Evolutionary conservation across 2,329 filamentous ascomycete genomes (phyloP), one percentile per base, ranked within the genome.

Genomic region (Ploettnerulaceae sp.): DNA sequence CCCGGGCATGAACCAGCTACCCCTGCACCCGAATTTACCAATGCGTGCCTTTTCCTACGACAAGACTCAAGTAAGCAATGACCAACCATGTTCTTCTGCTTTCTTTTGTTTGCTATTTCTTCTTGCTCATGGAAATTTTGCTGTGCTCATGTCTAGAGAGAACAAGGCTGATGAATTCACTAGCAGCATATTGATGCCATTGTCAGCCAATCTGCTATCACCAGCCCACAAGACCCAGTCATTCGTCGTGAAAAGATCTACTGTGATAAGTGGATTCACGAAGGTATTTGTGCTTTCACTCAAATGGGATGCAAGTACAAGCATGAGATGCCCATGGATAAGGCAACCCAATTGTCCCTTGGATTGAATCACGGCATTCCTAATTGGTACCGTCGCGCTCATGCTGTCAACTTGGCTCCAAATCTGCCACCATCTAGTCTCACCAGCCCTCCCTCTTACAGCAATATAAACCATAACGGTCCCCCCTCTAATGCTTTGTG

Each of bases 241-340:
- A n/a, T 21, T 11, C 55, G 56, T 7, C 52, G 62, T 18, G 62
- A 65, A 48, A 95, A 95, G 64, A 70, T 84, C 18, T 95, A 85
- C 66, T 95, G 89, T 67, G 87, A 89, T 48, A 88, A 91, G 66
- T 96, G 89, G 89, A 83, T 95, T 45, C 82, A 87, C 57, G 83
- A 86, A 48, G 89, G 89, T 15, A 80, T 86, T 33, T 96, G 90
- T 64, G 85, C 85, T 52, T 96, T 88, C 64, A 82, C 77, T 3
- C 87, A 94, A 64, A 83, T 90, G 61, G 89, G 90, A 0, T 95
- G 90, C 69, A 81, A 83, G 55, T 95, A 82, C 71, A 91, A 89
- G 69, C 90, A 95, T 64, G 86, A 93, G 64, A 95, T 95, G 85
- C 90, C 90, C 0, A 66, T 70, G 20, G 81, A 89, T 54, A 72